phyloP scores from a whole-genome alignment of 768 basidiomycete species.

The Postia placenta region DNA sequence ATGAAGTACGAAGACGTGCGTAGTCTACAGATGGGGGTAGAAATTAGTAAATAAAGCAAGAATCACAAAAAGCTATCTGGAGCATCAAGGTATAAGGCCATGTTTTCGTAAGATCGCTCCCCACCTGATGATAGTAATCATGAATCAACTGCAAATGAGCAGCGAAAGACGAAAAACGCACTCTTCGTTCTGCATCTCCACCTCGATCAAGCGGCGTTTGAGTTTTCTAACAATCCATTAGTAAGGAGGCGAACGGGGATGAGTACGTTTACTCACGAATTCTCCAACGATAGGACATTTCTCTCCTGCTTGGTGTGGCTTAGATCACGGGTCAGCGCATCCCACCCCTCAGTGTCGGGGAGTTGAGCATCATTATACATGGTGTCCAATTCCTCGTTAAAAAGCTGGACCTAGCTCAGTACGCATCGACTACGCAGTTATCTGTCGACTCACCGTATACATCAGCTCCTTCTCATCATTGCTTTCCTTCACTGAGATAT shows the following conservation, averaged over 20 bases:
- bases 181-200: slow-evolving; percentile 77
- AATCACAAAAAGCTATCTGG: not conserved
- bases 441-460: slow-evolving; percentile 62
- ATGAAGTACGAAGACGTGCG: not conserved
- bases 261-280: no score
- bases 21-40: not conserved
- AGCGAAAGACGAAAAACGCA: slow-evolving; percentile 34
- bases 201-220: slow-evolving; percentile 62
- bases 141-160: no score
- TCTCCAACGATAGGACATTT: slow-evolving; percentile 72
- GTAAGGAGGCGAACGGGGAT: slow-evolving; percentile 9
- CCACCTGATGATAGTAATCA: slow-evolving; percentile 44
- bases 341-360: slow-evolving; percentile 75
- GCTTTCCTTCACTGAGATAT: slow-evolving; percentile 68
- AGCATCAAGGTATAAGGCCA: slow-evolving; percentile 34
- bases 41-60: slow-evolving; percentile 1
- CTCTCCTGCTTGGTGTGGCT: slow-evolving; percentile 67
- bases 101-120: slow-evolving; percentile 48
- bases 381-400: slow-evolving; percentile 89
- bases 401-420: slow-evolving; percentile 47
- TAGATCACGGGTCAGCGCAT: slow-evolving; percentile 69
- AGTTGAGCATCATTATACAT: slow-evolving; percentile 86
- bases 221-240: slow-evolving; percentile 42
- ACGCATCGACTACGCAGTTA: not conserved
- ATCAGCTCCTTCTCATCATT: slow-evolving; percentile 89